phyloP scores from a whole-genome alignment of 1,139 yeast species.

The Diutina pseudorugosa region DNA sequence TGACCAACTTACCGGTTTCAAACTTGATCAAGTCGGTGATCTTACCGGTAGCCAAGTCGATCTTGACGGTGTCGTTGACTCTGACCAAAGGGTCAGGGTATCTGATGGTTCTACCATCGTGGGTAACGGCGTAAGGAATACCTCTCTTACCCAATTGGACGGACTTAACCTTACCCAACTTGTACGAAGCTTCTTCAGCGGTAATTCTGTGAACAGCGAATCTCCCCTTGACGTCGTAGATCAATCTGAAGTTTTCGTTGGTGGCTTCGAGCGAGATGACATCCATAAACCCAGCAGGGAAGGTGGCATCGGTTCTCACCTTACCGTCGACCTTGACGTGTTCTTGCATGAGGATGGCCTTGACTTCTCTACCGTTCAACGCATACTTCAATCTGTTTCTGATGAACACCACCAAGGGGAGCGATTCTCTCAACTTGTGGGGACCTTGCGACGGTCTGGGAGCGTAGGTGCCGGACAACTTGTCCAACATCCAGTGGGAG shows the following conservation, averaged over 20 bases:
- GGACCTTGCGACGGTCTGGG: slow-evolving; percentile 99
- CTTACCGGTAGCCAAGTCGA: slow-evolving; percentile 93
- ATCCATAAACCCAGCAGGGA: slow-evolving; percentile 99
- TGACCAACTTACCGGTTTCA: slow-evolving; percentile 90
- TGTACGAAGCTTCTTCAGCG: slow-evolving; percentile 96
- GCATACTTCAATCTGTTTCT: slow-evolving; percentile 99
- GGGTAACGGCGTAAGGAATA: slow-evolving; percentile 95
- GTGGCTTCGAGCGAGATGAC: slow-evolving; percentile 95
- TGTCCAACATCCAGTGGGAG: slow-evolving; percentile 99
- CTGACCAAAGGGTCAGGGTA: slow-evolving; percentile 97
- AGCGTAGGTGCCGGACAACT: slow-evolving; percentile 97
- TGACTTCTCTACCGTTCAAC: slow-evolving; percentile 98
- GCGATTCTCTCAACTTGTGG: slow-evolving; percentile 98
- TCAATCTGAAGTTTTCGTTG: slow-evolving; percentile 97
- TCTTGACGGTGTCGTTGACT: slow-evolving; percentile 95
- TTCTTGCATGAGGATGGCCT: slow-evolving; percentile 98
- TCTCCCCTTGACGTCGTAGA: slow-evolving; percentile 97
- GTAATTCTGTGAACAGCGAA: slow-evolving; percentile 99
- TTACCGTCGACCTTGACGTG: slow-evolving; percentile 98
- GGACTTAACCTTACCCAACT: slow-evolving; percentile 94
- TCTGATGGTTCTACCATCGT: slow-evolving; percentile 99
- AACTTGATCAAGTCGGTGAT: slow-evolving; percentile 84
- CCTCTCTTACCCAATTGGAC: slow-evolving; percentile 98
- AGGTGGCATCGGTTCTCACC: slow-evolving; percentile 97
- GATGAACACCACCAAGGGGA: slow-evolving; percentile 94